Percentiles rank a stretch among this genome's conserved stretches.
Evolutionary conservation across 257 asterid genomes (phyloP).

Genomic region (Nicotiana sylvestris): DNA sequence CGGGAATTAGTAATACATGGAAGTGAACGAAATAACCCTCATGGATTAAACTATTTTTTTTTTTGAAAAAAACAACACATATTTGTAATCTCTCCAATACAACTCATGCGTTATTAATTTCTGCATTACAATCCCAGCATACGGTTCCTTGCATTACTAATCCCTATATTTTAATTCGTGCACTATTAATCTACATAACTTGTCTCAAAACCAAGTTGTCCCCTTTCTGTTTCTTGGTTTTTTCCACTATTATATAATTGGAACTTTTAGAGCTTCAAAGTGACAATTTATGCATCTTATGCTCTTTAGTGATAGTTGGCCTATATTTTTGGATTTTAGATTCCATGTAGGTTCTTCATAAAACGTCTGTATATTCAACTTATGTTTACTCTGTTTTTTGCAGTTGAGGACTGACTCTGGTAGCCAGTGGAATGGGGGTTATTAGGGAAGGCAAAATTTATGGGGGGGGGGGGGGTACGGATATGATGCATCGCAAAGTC

Average conservation of each 20-base stretch:
- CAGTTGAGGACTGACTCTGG: slow-evolving; percentile 60
- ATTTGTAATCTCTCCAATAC: too few species aligned
- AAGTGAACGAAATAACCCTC: too few species aligned
- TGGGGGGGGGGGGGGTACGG: slow-evolving; percentile 44
- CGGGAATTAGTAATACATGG: too few species aligned
- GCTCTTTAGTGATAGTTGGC: background rate
- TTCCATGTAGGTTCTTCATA: background rate
- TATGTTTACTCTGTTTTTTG: slow-evolving; percentile 12
- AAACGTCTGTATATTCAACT: background rate
- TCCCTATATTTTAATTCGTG: too few species aligned
- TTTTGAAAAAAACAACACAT: too few species aligned
- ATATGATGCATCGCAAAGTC: slow-evolving; percentile 28
- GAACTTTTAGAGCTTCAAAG: background rate
- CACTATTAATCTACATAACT: too few species aligned
- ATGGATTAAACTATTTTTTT: too few species aligned
- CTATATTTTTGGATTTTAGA: background rate
- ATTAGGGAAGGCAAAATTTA: slow-evolving; percentile 53
- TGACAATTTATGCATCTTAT: background rate
- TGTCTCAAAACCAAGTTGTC: too few species aligned
- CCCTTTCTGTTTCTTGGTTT: background rate
- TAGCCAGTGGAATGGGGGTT: slow-evolving; percentile 55
- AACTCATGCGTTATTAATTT: too few species aligned
- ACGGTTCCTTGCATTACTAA: too few species aligned
- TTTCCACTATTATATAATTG: background rate
- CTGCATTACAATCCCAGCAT: too few species aligned